These are phyloP conservation scores for Sporisorium graminicola DNA, from an alignment of 1,284 basidiomycete genomes.

Conservation along the genomic window DNA sequence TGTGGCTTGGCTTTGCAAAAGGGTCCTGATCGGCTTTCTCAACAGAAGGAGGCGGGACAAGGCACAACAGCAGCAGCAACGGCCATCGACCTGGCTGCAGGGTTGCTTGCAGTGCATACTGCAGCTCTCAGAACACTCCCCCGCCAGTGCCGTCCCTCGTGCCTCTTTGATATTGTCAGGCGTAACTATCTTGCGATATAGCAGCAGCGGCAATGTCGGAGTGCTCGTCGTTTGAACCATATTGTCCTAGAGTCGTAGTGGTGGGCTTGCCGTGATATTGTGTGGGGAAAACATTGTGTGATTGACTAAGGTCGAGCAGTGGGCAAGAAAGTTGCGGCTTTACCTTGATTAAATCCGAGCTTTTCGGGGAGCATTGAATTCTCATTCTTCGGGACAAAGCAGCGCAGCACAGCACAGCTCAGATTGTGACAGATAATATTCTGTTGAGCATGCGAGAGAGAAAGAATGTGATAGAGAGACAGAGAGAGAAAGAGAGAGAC, in stretches of 20 bases:
- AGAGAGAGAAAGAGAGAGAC: too few species aligned
- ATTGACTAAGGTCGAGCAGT: too few species aligned
- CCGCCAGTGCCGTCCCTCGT: neutral
- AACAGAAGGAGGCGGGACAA: neutral
- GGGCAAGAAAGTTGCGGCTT: too few species aligned
- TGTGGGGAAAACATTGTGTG: neutral
- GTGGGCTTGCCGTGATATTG: neutral
- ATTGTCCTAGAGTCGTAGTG: neutral
- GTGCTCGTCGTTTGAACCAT: neutral
- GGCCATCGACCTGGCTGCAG: conserved; percentile 2
- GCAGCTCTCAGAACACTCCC: neutral
- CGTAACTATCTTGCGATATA: too few species aligned
- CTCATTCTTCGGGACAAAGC: too few species aligned
- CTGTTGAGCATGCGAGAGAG: too few species aligned
- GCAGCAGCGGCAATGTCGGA: too few species aligned
- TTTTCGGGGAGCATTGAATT: too few species aligned
- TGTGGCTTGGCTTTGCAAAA: neutral
- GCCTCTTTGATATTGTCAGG: neutral
- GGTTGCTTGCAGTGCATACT: conserved; percentile 2
- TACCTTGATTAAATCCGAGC: too few species aligned
- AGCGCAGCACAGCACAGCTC: too few species aligned
- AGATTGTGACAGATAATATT: too few species aligned
- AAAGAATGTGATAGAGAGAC: too few species aligned
- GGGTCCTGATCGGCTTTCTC: neutral
- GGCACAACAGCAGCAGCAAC: neutral